Evolutionary conservation across 2,329 filamentous ascomycete species (phyloP).

Genomic region (Didymellaceae sp.): DNA sequence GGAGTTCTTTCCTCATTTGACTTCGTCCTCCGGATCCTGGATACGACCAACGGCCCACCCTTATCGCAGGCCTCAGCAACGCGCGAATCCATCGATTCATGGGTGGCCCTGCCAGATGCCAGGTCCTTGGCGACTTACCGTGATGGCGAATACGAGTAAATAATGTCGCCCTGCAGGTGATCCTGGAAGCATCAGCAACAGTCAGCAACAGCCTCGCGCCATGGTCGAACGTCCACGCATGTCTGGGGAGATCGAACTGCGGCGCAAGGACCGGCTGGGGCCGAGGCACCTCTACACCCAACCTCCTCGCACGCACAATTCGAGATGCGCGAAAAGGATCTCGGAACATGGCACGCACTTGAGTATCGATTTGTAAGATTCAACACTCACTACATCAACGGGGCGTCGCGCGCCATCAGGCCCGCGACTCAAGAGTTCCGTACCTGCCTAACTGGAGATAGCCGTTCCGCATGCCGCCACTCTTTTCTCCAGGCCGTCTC

Average conservation of each 20-base stretch:
- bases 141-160: constrained; percentile 6
- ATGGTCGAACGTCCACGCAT: too few relatives aligned
- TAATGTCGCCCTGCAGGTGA: background rate
- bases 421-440: constrained; percentile 3
- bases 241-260: too few relatives aligned
- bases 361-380: constrained; percentile 18
- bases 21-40: constrained; percentile 1
- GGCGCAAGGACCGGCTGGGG: background rate
- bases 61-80: constrained; percentile 14
- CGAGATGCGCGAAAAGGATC: background rate
- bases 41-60: constrained; percentile 14
- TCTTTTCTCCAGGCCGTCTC: constrained; percentile 7
- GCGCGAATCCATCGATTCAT: background rate
- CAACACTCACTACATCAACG: constrained; percentile 5
- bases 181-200: background rate
- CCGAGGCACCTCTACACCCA: constrained; percentile 7
- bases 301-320: background rate
- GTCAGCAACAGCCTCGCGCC: too few relatives aligned
- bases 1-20: constrained; percentile 1
- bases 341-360: constrained; percentile 5
- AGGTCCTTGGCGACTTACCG: constrained; percentile 1
- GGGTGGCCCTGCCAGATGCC: constrained; percentile 1
- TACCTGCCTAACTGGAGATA: constrained; percentile 16
- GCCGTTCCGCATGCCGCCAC: constrained; percentile 10
- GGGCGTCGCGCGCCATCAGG: constrained; percentile 12